A percentile compares a stretch with the other conserved stretches of the same genome.
Conservation (phyloP, 2,329 filamentous ascomycete genomes). For the Sarocladiaceae sp. region DNA sequence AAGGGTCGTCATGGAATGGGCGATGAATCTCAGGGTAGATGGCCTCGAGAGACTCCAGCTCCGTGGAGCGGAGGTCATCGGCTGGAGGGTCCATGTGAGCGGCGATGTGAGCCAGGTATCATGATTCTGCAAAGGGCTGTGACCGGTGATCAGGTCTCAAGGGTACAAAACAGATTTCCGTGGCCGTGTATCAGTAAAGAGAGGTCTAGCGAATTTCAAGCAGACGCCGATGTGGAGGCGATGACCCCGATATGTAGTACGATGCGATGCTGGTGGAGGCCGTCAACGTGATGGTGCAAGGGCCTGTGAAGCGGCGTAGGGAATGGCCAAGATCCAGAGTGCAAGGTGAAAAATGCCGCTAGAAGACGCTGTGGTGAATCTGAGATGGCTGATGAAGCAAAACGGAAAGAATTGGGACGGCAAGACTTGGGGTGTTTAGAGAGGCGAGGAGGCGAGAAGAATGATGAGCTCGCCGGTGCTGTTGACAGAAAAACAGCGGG, state of each 20-base stretch:
- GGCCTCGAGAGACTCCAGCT: conserved; percentile 57
- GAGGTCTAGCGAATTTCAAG: too few species aligned
- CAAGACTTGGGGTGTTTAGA: neutral
- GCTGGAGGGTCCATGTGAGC: conserved; percentile 34
- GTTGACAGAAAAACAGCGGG: neutral
- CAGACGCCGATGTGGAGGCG: too few species aligned
- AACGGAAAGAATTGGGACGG: neutral
- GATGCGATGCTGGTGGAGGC: neutral
- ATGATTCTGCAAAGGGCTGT: conserved; percentile 7
- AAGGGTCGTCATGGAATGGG: conserved; percentile 32
- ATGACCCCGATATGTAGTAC: too few species aligned
- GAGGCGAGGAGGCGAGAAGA: neutral
- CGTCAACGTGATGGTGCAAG: neutral
- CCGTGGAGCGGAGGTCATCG: conserved; percentile 51
- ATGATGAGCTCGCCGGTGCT: neutral
- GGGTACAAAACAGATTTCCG: too few species aligned
- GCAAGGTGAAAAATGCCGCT: neutral
- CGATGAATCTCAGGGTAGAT: conserved; percentile 63
- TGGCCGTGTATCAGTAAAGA: too few species aligned
- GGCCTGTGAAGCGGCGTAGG: neutral
- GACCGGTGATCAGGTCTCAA: too few species aligned
- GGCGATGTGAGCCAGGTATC: neutral
- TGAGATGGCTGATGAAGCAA: neutral
- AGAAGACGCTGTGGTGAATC: neutral
- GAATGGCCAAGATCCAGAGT: neutral